These are phyloP conservation scores for Sphaerulina musiva DNA, from an alignment of 2,329 filamentous ascomycete genomes.

Conservation along the genomic window DNA sequence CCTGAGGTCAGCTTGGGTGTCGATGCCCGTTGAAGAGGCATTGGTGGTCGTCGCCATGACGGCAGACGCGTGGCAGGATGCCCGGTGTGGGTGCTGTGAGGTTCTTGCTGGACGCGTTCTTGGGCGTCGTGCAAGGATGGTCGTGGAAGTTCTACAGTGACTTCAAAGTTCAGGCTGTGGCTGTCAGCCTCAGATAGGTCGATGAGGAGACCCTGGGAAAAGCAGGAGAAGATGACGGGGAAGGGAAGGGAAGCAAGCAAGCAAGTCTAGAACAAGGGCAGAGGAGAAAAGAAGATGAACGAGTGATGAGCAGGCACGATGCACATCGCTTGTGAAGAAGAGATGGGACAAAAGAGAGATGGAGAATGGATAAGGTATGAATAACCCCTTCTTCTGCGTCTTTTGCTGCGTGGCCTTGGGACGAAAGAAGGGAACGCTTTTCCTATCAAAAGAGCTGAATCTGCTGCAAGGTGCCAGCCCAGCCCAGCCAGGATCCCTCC, in stretches of 20 bases:
- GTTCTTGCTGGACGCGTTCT: neutral
- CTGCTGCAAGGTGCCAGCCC: neutral
- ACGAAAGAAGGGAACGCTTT: neutral
- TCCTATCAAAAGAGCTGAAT: neutral
- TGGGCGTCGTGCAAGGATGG: neutral
- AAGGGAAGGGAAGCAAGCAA: too few relatives aligned
- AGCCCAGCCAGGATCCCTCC: neutral
- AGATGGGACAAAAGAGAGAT: neutral
- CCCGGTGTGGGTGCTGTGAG: neutral
- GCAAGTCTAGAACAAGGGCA: neutral
- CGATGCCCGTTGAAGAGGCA: slow-evolving; percentile 35
- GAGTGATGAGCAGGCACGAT: slow-evolving; percentile 10
- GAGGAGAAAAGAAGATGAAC: neutral
- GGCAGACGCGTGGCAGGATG: slow-evolving; percentile 5
- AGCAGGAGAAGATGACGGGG: too few relatives aligned
- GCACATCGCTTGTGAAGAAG: neutral
- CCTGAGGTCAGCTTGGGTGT: slow-evolving; percentile 41
- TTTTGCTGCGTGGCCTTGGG: neutral
- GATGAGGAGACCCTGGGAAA: too few relatives aligned
- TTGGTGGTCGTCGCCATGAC: slow-evolving; percentile 26
- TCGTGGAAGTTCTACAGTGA: neutral
- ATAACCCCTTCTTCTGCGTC: neutral
- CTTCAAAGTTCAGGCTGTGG: neutral
- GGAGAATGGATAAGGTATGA: too few relatives aligned
- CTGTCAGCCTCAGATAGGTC: too few relatives aligned